Base-by-base conservation (phyloP, 257 asterid genomes). In the Solanum arcanum region DNA sequence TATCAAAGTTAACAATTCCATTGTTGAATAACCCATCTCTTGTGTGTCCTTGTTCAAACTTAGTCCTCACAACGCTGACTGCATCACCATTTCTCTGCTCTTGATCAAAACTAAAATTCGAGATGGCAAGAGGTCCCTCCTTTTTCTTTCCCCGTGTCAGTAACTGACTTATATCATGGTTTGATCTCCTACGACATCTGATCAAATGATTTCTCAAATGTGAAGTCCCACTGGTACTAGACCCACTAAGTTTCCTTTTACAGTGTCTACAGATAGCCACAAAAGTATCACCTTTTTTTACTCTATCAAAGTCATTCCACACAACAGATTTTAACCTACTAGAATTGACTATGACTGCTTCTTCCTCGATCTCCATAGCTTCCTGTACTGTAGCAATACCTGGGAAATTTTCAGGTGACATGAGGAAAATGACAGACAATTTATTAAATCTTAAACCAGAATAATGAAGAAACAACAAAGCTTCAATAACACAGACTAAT, bases 271-370 rank as follows among this genome's bases (percentile, higher is more conserved):
- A 97, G 72, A 95, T 92, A 33, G 98, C 99, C 15, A 93, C 91
- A 86, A 93, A 92, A 2, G 95, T 91, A 88, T 97, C 98, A 23
- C 98, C 99, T 64, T 92, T 94, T 83, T 93, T 95, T 52, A 97
- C 97, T 90, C 99, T 90, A 92, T 95, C 99, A 77, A 97, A 97
- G 90, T 97, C 98, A 87, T 94, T 95, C 99, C 99, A 97, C 37
- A 97, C 99, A 68, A 90, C 92, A 86, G 99, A 97, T 85, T 94
- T 97, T 87, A 97, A 89, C 84, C 99, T 92, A 89, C 97, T 97
- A 18, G 98, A 91, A 88, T 95, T 94, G 76, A 94, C 96, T 86
- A 92, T 23, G 86, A 95, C 98, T 42, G 87, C 89, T 76, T 94
- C 99, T 62, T 94, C 98, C 21, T 96, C 80, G 87, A 92, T 84